Base-by-base conservation (phyloP, 106 monocot genomes). In the Phalaenopsis equestris region DNA sequence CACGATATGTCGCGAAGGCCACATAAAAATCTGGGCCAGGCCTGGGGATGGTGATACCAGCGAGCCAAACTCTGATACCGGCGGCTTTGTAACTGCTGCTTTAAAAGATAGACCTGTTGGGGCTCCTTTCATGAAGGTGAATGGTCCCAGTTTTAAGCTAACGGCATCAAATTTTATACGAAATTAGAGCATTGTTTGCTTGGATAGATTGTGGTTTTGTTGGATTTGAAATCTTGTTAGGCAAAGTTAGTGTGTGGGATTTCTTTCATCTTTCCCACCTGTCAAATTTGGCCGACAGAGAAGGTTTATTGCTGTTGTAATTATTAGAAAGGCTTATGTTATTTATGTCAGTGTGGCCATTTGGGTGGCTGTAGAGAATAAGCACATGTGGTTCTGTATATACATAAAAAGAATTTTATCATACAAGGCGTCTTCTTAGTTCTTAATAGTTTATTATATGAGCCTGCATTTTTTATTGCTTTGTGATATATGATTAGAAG, bases 21-120 rank as follows among this genome's bases (percentile, higher is more conserved):
- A 90, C 43, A 49, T 90, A 30, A 90, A 87, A 64, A 83, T 90
- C 83, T 90, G 90, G 90, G 84, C 77, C 48, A 85, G 90, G 74
- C 87, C 90, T 38, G 83, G 83, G 64, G 42, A 79, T 70, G 64
- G 45, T 5, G 85, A 85, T 2, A 74, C 7, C 67, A 85, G 43
- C 81, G 83, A 85, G 36, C 23, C 81, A 36, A 84, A 61, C 77
- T 43, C 42, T 24, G 72, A 85, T 0, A 83, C 83, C 12, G 72
- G 78, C 1, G 72, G 78, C 1, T 18, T 30, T 24, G 67, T 67
- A 12, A 42, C 78, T 3, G 75, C 76, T 43, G 23, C 4, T 75
- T 46, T 74, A 6, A 90, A 80, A 65, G 90, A 86, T 42, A 84
- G 64, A 24, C 64, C 21, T 24, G 78, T 81, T 41, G 3, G 56